Evolutionary conservation across 768 basidiomycete species (phyloP).

Genomic region (Neoboletus magnificus): DNA sequence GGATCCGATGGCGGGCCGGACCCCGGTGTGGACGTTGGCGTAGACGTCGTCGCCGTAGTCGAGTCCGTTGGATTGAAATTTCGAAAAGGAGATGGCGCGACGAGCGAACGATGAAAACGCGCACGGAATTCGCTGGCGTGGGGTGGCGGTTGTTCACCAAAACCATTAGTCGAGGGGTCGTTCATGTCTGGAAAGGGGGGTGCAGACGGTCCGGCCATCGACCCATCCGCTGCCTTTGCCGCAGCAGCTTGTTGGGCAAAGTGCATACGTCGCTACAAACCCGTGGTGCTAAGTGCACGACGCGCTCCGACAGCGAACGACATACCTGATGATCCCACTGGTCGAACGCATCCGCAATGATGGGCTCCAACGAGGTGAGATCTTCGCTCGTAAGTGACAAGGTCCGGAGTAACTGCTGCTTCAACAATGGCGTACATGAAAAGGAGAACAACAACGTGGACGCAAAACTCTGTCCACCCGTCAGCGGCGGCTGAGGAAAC

Average conservation of each 20-base stretch:
- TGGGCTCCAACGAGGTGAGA: constrained; percentile 69
- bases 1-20: constrained; percentile 33
- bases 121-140: constrained; percentile 57
- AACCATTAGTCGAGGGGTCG: constrained; percentile 29
- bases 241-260: constrained; percentile 39
- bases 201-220: constrained; percentile 26
- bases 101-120: constrained; percentile 60
- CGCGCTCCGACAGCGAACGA: neutral
- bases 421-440: constrained; percentile 69
- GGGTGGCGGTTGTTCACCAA: constrained; percentile 30
- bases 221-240: constrained; percentile 29
- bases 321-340: constrained; percentile 80
- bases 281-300: neutral
- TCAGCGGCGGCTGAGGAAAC: constrained; percentile 49
- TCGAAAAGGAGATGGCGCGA: constrained; percentile 60
- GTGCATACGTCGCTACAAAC: constrained; percentile 44
- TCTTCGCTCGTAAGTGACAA: constrained; percentile 78
- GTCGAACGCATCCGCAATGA: constrained; percentile 83
- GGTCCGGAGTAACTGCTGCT: constrained; percentile 69
- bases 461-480: constrained; percentile 76
- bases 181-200: constrained; percentile 32
- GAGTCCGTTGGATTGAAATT: constrained; percentile 29
- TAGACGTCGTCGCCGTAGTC: constrained; percentile 31
- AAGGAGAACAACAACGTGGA: constrained; percentile 75
- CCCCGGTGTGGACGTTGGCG: constrained; percentile 34